Evolutionary conservation across 768 basidiomycete genomes (phyloP).

Genomic region (Russula griseocarnosa): DNA sequence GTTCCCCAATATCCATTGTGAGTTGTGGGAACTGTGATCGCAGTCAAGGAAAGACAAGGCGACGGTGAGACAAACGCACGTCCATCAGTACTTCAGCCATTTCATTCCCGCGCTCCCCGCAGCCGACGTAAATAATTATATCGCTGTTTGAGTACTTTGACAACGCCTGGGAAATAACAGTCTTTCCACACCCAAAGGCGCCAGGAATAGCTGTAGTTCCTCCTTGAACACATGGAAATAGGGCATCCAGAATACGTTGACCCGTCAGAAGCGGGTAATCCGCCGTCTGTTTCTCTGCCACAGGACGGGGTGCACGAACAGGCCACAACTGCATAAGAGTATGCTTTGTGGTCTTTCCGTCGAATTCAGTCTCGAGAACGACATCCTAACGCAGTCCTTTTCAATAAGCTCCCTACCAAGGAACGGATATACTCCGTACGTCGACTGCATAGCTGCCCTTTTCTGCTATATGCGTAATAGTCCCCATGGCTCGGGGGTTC

Average conservation of each 20-base stretch:
- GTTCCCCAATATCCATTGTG: constrained; percentile 85
- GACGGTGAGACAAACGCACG: constrained; percentile 39
- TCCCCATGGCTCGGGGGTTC: constrained; percentile 88
- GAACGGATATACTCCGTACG: constrained; percentile 40
- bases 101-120: constrained; percentile 98
- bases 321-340: constrained; percentile 99
- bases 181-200: constrained; percentile 98
- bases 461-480: constrained; percentile 88
- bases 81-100: constrained; percentile 99
- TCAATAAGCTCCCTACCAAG: constrained; percentile 7
- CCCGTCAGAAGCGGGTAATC: constrained; percentile 91
- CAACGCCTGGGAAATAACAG: constrained; percentile 96
- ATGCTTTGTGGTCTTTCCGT: constrained; percentile 90
- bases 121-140: constrained; percentile 98
- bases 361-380: constrained; percentile 95
- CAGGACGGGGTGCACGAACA: constrained; percentile 94
- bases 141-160: constrained; percentile 99
- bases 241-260: constrained; percentile 92
- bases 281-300: constrained; percentile 92
- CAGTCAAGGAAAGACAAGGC: constrained; percentile 25
- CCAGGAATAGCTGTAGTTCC: constrained; percentile 97
- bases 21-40: constrained; percentile 72
- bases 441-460: constrained; percentile 91
- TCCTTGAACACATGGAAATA: constrained; percentile 98
- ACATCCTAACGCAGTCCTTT: constrained; percentile 58